A percentile compares a stretch with the other conserved stretches of the same genome.
Evolutionary conservation across 371 early-diverging fungal species (phyloP).

Genomic region (Blyttiomyces sp.): DNA sequence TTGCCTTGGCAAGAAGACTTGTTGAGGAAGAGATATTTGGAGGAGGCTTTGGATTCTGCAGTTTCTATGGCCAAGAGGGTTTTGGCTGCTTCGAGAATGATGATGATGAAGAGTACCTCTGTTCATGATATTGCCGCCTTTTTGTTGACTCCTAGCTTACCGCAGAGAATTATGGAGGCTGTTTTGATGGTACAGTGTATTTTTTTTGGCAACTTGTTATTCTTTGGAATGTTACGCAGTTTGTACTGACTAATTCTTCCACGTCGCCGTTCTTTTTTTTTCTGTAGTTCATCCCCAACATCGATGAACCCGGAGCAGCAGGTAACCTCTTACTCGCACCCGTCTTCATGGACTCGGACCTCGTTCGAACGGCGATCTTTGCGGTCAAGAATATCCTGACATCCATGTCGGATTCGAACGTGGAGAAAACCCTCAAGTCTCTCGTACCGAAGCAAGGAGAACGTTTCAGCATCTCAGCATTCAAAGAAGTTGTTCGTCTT

Average conservation of each 20-base stretch:
- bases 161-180: conserved; percentile 15
- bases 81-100: conserved; percentile 13
- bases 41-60: conserved; percentile 9
- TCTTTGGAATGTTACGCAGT: no score
- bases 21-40: conserved; percentile 4
- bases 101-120: conserved; percentile 4
- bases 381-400: conserved; percentile 8
- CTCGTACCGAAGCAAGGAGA: conserved; percentile 4
- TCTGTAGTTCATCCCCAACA: conserved; percentile 14
- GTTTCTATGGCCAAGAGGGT: conserved; percentile 13
- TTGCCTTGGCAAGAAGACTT: conserved; percentile 15
- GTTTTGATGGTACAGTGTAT: conserved; percentile 16
- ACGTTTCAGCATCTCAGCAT: not conserved
- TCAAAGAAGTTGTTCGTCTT: conserved; percentile 19
- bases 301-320: conserved; percentile 19
- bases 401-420: not conserved
- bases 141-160: conserved; percentile 6
- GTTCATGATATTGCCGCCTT: conserved; percentile 13
- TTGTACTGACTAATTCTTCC: not conserved
- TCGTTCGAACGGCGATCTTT: conserved; percentile 18
- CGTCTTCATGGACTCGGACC: conserved; percentile 11
- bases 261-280: not conserved
- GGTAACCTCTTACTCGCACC: conserved; percentile 9
- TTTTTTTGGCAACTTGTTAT: not conserved
- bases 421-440: not conserved